A percentile compares a stretch with the other conserved stretches of the same genome.
These are phyloP conservation scores for Microsporum audouinii DNA, from an alignment of 2,329 filamentous ascomycete species.

Conservation along the genomic window DNA sequence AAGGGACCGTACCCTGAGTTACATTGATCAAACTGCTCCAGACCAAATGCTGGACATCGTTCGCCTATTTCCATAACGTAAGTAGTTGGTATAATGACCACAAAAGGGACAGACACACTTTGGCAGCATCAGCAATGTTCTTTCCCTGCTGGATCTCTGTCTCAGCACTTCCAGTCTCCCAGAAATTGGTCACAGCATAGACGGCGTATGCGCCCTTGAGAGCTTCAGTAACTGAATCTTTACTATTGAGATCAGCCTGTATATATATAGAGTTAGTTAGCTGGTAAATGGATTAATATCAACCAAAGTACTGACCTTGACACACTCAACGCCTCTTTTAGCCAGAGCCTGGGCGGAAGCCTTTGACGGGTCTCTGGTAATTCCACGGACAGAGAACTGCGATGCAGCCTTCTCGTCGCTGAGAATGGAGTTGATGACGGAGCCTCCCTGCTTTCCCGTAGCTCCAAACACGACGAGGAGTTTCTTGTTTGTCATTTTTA, in stretches of 20 bases:
- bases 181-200: slow-evolving; percentile 39
- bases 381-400: slow-evolving; percentile 39
- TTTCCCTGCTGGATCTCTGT: slow-evolving; percentile 27
- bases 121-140: slow-evolving; percentile 29
- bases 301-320: slow-evolving; percentile 21
- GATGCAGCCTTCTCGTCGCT: slow-evolving; percentile 36
- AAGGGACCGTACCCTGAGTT: neutral
- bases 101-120: slow-evolving; percentile 26
- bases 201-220: slow-evolving; percentile 30
- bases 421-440: slow-evolving; percentile 38
- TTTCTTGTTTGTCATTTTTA: slow-evolving; percentile 1
- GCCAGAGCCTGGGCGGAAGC: slow-evolving; percentile 21
- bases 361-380: slow-evolving; percentile 38
- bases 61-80: neutral
- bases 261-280: slow-evolving; percentile 16
- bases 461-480: slow-evolving; percentile 41
- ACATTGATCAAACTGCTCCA: slow-evolving; percentile 1
- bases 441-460: slow-evolving; percentile 43
- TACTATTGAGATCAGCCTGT: slow-evolving; percentile 34
- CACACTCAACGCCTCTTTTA: slow-evolving; percentile 24
- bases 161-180: slow-evolving; percentile 32
- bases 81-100: neutral
- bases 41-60: neutral
- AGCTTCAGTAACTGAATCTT: slow-evolving; percentile 31
- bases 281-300: slow-evolving; percentile 20